These are phyloP conservation scores for Yueomyces sp. DNA, from an alignment of 805 yeast species.

Conservation along the genomic window DNA sequence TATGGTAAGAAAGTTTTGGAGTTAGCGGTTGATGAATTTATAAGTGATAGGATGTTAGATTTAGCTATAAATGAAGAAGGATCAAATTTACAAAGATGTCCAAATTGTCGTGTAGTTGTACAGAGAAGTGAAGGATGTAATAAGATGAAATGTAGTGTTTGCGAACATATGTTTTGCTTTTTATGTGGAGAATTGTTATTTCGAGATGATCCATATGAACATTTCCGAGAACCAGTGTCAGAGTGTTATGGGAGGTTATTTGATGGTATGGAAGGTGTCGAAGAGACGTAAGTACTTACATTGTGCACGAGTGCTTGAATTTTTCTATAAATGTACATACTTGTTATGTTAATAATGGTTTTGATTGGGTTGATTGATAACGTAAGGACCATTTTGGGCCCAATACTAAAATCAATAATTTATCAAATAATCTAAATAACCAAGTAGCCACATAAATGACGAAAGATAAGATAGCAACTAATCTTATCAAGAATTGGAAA, in stretches of 20 bases:
- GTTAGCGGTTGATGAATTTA: conserved; percentile 31
- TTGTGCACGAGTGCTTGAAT: no score
- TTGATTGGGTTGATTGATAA: conserved; percentile 11
- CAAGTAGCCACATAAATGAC: conserved; percentile 57
- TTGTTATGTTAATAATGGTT: neutral
- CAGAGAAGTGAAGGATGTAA: conserved; percentile 53
- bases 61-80: conserved; percentile 30
- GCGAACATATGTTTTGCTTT: conserved; percentile 38
- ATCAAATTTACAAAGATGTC: conserved; percentile 36
- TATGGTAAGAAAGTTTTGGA: conserved; percentile 35
- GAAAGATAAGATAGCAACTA: conserved; percentile 78
- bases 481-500: conserved; percentile 58
- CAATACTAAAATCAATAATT: conserved; percentile 32
- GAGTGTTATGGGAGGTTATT: conserved; percentile 39
- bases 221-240: conserved; percentile 30
- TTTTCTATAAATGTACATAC: no score
- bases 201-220: conserved; percentile 35
- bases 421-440: conserved; percentile 45
- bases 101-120: conserved; percentile 35
- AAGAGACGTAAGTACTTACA: conserved; percentile 1
- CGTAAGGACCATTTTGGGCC: conserved; percentile 42
- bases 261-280: conserved; percentile 34
- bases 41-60: conserved; percentile 35
- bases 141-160: conserved; percentile 43
- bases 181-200: conserved; percentile 34